phyloP scores from a whole-genome alignment of 768 basidiomycete species.

The Phylloporus scabripes region DNA sequence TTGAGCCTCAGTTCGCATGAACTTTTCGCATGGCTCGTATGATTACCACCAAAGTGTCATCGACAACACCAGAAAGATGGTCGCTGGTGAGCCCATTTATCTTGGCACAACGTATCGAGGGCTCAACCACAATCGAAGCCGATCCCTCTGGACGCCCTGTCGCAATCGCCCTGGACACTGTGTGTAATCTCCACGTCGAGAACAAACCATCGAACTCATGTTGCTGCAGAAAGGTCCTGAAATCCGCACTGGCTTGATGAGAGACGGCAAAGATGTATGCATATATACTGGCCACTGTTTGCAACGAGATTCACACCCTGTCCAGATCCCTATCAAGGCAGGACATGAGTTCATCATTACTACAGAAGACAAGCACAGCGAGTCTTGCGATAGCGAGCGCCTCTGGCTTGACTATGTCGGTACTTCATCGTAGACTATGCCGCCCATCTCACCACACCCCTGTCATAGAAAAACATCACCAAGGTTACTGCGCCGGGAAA shows the following conservation, averaged over 20 bases:
- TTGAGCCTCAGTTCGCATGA: constrained; percentile 83
- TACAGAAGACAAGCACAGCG: constrained; percentile 75
- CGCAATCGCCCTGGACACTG: constrained; percentile 97
- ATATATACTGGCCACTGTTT: constrained; percentile 7
- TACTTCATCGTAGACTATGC: constrained; percentile 13
- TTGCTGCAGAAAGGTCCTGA: constrained; percentile 89
- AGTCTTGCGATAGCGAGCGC: constrained; percentile 74
- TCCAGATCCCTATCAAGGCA: constrained; percentile 73
- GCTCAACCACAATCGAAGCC: constrained; percentile 24
- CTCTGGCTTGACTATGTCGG: constrained; percentile 93
- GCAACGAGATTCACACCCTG: constrained; percentile 4
- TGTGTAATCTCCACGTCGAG: constrained; percentile 34
- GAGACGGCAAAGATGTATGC: constrained; percentile 78
- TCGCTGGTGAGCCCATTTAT: constrained; percentile 50
- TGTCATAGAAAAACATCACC: constrained; percentile 71
- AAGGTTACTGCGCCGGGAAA: constrained; percentile 98
- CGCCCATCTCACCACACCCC: not conserved
- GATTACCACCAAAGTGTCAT: constrained; percentile 99
- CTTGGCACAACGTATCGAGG: not conserved
- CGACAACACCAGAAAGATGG: constrained; percentile 90
- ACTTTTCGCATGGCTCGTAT: constrained; percentile 98
- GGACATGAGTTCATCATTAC: constrained; percentile 93
- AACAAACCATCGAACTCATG: constrained; percentile 4
- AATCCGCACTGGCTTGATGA: constrained; percentile 95
- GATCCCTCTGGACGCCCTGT: constrained; percentile 77